These are phyloP conservation scores for Sporobolus alterniflorus DNA, from an alignment of 202 grass and related monocot genomes.

Conservation along the genomic window DNA sequence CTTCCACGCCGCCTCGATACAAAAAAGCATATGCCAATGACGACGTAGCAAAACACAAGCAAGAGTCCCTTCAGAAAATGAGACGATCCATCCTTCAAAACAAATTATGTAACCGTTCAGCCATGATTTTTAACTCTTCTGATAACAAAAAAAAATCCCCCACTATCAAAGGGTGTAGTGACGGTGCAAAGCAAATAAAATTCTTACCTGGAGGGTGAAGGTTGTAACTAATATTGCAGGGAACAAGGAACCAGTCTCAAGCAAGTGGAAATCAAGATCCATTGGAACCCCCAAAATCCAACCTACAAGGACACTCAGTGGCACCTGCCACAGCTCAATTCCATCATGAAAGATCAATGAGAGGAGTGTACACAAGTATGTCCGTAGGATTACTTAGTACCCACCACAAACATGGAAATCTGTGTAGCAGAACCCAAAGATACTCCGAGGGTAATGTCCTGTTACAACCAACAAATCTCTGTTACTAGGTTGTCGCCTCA, in stretches of 20 bases:
- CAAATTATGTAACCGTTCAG: neutral
- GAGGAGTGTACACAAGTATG: neutral
- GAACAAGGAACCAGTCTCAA: conserved; percentile 78
- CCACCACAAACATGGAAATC: conserved; percentile 98
- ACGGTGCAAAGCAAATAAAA: neutral
- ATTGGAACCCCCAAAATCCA: conserved; percentile 88
- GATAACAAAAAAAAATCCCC: neutral
- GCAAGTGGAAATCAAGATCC: conserved; percentile 89
- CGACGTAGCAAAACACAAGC: conserved; percentile 75
- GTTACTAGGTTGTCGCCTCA: neutral
- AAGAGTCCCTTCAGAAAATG: conserved; percentile 92
- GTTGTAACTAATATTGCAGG: conserved; percentile 57
- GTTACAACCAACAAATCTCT: conserved; percentile 17
- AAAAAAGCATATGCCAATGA: conserved; percentile 64
- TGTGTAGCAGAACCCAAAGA: conserved; percentile 85
- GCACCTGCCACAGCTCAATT: conserved; percentile 59
- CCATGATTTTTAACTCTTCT: neutral
- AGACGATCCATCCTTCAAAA: conserved; percentile 73
- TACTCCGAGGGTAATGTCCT: conserved; percentile 96
- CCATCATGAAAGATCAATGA: conserved; percentile 12
- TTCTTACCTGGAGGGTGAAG: conserved; percentile 66
- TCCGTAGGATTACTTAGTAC: conserved; percentile 17
- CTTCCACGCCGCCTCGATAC: conserved; percentile 47
- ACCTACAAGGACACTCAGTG: conserved; percentile 69
- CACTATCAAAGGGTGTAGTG: neutral